Evolutionary conservation across 768 basidiomycete genomes (phyloP).

Genomic region (Plicaturopsis crispa): DNA sequence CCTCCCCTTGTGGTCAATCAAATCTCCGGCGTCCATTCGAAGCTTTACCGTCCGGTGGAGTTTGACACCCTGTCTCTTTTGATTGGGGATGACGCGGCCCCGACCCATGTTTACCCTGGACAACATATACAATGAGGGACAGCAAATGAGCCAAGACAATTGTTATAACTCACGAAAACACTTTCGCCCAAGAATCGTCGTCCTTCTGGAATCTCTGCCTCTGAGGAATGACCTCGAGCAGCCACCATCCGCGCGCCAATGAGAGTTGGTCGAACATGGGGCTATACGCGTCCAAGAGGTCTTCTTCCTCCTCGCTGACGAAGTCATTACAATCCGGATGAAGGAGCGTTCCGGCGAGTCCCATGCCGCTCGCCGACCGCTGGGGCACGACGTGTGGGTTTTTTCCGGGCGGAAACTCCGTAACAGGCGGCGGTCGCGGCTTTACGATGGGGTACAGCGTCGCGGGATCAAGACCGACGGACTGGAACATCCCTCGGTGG

Average conservation of each 20-base stretch:
- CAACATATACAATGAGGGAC: no score
- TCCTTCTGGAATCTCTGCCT: no score
- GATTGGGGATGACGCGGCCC: no score
- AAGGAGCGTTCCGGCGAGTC: conserved; percentile 12
- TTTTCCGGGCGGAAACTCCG: conserved; percentile 15
- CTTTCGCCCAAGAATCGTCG: no score
- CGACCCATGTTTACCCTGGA: no score
- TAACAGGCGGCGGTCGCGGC: conserved; percentile 21
- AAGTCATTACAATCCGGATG: conserved; percentile 23
- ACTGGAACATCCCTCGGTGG: conserved; percentile 21
- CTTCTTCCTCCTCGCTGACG: conserved; percentile 51
- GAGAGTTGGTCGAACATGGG: conserved; percentile 50
- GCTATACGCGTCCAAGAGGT: conserved; percentile 45
- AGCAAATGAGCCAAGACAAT: no score
- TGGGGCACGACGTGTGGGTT: conserved; percentile 12
- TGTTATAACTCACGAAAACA: no score
- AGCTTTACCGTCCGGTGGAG: conserved; percentile 16
- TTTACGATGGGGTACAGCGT: conserved; percentile 19
- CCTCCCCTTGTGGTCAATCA: no score
- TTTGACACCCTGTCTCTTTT: conserved; percentile 12
- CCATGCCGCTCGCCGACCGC: conserved; percentile 8
- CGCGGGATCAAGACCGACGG: conserved; percentile 21
- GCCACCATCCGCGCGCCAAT: conserved; percentile 50
- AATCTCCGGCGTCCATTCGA: conserved; percentile 16
- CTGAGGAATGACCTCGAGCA: conserved; percentile 59